These are phyloP conservation scores for Fistulina hepatica DNA, from an alignment of 1,284 basidiomycete genomes.

Conservation along the genomic window DNA sequence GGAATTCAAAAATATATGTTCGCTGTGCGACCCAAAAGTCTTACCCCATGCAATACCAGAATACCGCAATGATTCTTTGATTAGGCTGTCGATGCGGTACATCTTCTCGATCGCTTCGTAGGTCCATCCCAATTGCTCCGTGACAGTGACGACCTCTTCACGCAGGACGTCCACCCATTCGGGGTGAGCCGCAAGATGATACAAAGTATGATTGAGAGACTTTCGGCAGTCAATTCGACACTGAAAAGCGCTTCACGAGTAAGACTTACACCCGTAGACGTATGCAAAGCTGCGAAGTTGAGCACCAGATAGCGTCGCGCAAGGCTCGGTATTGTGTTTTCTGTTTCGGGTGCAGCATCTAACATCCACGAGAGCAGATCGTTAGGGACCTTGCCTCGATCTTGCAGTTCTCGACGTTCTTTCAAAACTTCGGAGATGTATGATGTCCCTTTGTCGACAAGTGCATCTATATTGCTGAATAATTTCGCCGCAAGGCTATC, in stretches of 20 bases:
- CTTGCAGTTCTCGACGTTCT: background rate
- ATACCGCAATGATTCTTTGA: conserved; percentile 25
- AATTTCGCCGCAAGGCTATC: background rate
- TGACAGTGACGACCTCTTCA: conserved; percentile 22
- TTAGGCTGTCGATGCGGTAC: conserved; percentile 27
- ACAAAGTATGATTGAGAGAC: conserved; percentile 26
- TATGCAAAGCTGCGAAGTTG: conserved; percentile 32
- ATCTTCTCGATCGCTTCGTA: conserved; percentile 24
- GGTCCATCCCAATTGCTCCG: conserved; percentile 25
- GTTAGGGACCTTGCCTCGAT: background rate
- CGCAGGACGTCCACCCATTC: conserved; percentile 25
- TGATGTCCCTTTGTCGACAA: background rate
- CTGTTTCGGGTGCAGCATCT: background rate
- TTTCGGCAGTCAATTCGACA: conserved; percentile 6
- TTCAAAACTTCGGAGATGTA: background rate
- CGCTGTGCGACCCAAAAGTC: background rate
- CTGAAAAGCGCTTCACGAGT: background rate
- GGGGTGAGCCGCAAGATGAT: conserved; percentile 25
- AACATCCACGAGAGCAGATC: background rate
- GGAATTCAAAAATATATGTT: background rate
- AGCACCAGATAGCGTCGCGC: conserved; percentile 23
- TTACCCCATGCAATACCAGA: conserved; percentile 13
- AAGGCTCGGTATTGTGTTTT: conserved; percentile 19
- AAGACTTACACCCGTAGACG: conserved; percentile 20
- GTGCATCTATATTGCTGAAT: background rate